phyloP scores from a whole-genome alignment of 208 protist species.

The Phytomonas sp. region DNA sequence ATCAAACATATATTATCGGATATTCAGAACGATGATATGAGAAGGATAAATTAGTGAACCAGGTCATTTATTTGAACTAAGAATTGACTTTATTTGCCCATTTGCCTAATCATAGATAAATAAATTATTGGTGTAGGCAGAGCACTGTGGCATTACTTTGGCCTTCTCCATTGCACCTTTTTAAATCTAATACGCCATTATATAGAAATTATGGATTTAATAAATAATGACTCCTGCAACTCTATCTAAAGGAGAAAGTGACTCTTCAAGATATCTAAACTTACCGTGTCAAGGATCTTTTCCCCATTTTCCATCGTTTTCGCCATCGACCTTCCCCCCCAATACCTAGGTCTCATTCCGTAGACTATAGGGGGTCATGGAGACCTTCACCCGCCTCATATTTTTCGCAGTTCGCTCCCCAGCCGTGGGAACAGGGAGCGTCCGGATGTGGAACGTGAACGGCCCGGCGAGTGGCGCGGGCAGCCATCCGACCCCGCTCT shows the following conservation, averaged over 20 bases:
- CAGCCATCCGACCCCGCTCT: neutral
- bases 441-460: neutral
- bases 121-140: neutral
- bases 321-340: neutral
- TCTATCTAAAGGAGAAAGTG: too few relatives aligned
- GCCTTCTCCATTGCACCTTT: neutral
- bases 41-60: neutral
- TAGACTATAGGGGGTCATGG: neutral
- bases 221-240: neutral
- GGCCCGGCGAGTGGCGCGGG: neutral
- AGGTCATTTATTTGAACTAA: neutral
- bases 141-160: neutral
- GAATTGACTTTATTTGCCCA: neutral
- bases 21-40: conserved; percentile 8
- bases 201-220: neutral
- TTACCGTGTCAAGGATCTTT: neutral
- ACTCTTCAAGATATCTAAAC: too few relatives aligned
- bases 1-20: conserved; percentile 2
- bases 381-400: neutral
- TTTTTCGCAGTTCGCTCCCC: neutral
- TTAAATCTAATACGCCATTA: neutral
- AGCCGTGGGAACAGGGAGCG: neutral
- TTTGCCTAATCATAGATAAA: neutral
- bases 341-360: neutral
- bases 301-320: neutral